Evolutionary conservation across 768 basidiomycete species (phyloP), one percentile per base, ranked within the genome.

Genomic region (Panellus pusillus): DNA sequence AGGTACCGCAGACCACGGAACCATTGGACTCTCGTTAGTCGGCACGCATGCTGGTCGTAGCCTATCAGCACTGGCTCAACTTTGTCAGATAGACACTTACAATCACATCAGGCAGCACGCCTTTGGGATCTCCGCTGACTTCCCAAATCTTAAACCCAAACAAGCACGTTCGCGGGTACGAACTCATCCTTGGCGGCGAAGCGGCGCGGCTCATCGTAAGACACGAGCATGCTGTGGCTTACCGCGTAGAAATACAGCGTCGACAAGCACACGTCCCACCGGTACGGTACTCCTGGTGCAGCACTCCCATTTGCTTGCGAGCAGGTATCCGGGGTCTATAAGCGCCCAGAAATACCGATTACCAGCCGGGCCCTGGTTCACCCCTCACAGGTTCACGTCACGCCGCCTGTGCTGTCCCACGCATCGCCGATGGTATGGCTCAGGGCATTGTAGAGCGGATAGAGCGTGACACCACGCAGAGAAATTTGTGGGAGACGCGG

Each of bases 101-200:
- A n/a, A 61, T 61, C 9, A 55, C 59, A 44, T 61, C 55, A 28
- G 80, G 55, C 38, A 81, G 68, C 56, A 76, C 75, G 43, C 76
- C 69, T 14, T 82, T 54, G 52, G 66, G 77, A 61, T 89, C 88
- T 5, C 87, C 85, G 24, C 82, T 86, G 52, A 83, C 79, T 60
- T 89, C 83, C 86, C 86, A 89, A 70, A 86, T 81, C 0, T 82
- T 67, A 64, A 89, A 89, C 5, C 88, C 89, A 57, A n/a, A 71
- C 73, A 31, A 91, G 67, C 6, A 74, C 74, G 3, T 65, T 67
- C 17, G 68, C 55, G 54, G 74, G 73, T 63, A 89, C 84, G 69
- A 80, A 89, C 7, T 64, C 57, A 63, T 87, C 79, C 77, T 89
- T 80, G 46, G 74, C 76, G 18, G 70, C 64, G 53, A 77, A 75